Evolutionary conservation across 768 basidiomycete genomes (phyloP), one percentile per base, ranked within the genome.

Genomic region (Termitomyces sp.): DNA sequence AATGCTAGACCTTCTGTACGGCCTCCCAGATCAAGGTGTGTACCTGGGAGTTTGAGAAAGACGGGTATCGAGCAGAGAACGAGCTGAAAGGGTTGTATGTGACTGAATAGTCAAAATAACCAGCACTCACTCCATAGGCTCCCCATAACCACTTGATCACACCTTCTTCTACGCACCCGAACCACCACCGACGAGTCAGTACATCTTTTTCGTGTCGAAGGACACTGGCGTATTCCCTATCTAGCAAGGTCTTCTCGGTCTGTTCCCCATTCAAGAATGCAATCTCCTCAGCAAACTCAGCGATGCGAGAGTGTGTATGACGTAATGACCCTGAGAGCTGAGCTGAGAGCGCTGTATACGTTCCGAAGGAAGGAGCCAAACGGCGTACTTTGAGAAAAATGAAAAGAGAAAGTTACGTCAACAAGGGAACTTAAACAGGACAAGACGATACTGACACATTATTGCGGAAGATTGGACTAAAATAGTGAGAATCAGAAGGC

Each of bases 81-180:
- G 33, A 93, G 78, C 91, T 91, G 58, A 63, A 53, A 20, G 4
- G 24, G 42, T 20, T 42, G 39, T 7, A 64, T 54, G 48, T 51
- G 2, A 5, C 30, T 18, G 33, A 22, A 15, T 7, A 36, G 9
- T n/a, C 15, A 55, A 8, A 22, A 36, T 55, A 34, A 52, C 24
- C 33, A 31, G 48, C 27, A 48, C n/a, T 20, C 37, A 80, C 87
- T 41, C 96, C 96, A 70, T 95, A 89, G 69, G 88, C 89, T 64
- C 96, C 95, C 96, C 96, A 99, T 8, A 95, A 67, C 89, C 88
- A 98, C 74, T 99, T 98, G 67, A 98, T 88, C 46, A 99, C 87
- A 2, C 92, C 94, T 72, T 98, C 96, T 71, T 99, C 96, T 18
- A 88, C 83, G 68, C 94, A 90, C 2, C 89, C 86, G 71, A 96